These are phyloP conservation scores for Gaeumannomyces tritici DNA, from an alignment of 2,329 filamentous ascomycete species.

Conservation along the genomic window DNA sequence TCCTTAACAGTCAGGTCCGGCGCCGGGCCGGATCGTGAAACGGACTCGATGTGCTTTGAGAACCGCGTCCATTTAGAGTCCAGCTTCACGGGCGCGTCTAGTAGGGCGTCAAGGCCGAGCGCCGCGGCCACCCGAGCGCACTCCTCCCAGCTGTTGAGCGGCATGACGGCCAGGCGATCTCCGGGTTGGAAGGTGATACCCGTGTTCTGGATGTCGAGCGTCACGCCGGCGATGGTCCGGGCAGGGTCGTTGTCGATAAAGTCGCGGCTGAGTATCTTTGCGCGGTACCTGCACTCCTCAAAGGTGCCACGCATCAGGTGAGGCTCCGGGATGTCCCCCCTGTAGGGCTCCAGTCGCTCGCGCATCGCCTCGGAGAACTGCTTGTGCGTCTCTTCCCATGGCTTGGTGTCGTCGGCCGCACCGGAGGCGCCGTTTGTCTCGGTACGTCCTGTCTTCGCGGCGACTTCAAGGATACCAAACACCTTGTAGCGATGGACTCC, in stretches of 20 bases:
- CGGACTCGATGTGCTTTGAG: constrained; percentile 31
- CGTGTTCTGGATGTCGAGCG: constrained; percentile 40
- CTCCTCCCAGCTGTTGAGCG: constrained; percentile 43
- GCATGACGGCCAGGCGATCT: constrained; percentile 44
- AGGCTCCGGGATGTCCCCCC: constrained; percentile 36
- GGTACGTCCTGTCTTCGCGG: constrained; percentile 41
- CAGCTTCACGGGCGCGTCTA: constrained; percentile 29
- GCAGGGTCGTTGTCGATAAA: constrained; percentile 35
- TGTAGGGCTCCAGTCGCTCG: constrained; percentile 38
- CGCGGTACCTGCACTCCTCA: constrained; percentile 41
- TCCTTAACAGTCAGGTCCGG: constrained; percentile 33
- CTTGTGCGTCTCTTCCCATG: constrained; percentile 40
- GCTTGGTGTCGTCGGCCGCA: constrained; percentile 27
- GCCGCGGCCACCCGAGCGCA: constrained; percentile 44
- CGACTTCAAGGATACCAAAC: constrained; percentile 44
- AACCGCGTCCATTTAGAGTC: constrained; percentile 36
- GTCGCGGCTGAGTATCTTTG: constrained; percentile 31
- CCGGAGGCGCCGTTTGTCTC: constrained; percentile 43
- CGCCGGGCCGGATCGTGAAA: constrained; percentile 14
- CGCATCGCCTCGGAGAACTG: constrained; percentile 45
- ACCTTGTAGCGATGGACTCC: constrained; percentile 48
- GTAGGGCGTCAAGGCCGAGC: constrained; percentile 34
- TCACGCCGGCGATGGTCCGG: constrained; percentile 37
- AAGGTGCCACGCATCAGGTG: constrained; percentile 45
- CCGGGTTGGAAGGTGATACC: constrained; percentile 44